Evolutionary conservation across 2,329 filamentous ascomycete genomes (phyloP).

Genomic region (Balansia obtecta): DNA sequence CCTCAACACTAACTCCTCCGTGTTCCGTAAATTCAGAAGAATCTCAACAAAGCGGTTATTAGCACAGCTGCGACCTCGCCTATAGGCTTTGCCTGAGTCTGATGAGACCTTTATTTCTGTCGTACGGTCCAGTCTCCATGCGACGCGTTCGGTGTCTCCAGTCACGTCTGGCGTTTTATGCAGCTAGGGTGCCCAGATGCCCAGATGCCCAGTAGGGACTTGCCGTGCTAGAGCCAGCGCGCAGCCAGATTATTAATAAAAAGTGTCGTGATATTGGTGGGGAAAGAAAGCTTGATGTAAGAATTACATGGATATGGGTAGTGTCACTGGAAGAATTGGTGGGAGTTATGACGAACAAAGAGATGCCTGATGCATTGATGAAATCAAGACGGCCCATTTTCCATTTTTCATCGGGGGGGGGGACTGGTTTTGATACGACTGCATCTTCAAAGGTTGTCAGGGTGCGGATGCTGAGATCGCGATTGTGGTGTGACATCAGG

Average conservation of each 20-base stretch:
- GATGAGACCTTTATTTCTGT: neutral
- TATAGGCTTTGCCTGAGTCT: neutral
- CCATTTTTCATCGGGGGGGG: neutral
- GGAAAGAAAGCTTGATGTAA: neutral
- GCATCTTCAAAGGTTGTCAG: neutral
- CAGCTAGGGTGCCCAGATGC: neutral
- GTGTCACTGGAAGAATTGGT: conserved; percentile 1
- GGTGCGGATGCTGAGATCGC: neutral
- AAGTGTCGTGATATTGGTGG: neutral
- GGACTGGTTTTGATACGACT: too few species aligned
- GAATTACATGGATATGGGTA: neutral
- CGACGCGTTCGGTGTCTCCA: neutral
- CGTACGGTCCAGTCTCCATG: too few species aligned
- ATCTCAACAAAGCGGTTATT: neutral
- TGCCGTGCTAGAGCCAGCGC: too few species aligned
- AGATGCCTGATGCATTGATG: neutral
- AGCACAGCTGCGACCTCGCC: neutral
- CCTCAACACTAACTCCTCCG: neutral
- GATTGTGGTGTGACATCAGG: neutral
- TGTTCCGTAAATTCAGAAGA: neutral
- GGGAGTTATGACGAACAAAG: neutral
- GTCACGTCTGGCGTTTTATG: neutral
- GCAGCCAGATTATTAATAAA: too few species aligned
- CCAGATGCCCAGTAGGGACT: too few species aligned
- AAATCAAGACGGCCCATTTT: neutral